Percentiles rank a stretch among this genome's conserved stretches.
Evolutionary conservation across 805 yeast species (phyloP).

Genomic region (Metschnikowia rubicola): DNA sequence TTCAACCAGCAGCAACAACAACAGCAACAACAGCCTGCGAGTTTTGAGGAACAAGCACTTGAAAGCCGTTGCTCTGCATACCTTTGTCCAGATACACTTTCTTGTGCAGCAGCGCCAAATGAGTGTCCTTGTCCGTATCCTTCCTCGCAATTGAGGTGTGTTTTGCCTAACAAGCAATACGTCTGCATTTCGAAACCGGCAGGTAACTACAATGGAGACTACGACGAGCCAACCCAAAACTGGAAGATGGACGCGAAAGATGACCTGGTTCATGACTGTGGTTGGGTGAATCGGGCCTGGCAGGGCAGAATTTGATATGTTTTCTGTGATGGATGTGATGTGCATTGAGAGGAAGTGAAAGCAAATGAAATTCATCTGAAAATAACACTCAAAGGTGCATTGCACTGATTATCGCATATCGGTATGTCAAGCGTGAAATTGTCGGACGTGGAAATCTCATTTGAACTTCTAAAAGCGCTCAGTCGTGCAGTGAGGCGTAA

Average conservation of each 20-base stretch:
- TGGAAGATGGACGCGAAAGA: conserved; percentile 49
- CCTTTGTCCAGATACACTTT: conserved; percentile 78
- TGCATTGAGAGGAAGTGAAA: too few species aligned
- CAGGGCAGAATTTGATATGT: conserved; percentile 1
- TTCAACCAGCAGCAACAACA: conserved; percentile 18
- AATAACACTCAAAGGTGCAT: too few species aligned
- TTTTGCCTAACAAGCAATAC: conserved; percentile 63
- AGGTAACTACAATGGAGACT: conserved; percentile 28
- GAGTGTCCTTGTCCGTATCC: conserved; percentile 94
- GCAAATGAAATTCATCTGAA: too few species aligned
- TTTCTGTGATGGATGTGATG: too few species aligned
- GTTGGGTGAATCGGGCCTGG: conserved; percentile 60
- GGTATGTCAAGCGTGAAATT: too few species aligned
- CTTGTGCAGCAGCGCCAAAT: conserved; percentile 64
- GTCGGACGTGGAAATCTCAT: too few species aligned
- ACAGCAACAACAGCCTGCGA: conserved; percentile 9
- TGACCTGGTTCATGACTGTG: conserved; percentile 66
- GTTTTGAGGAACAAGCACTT: conserved; percentile 37
- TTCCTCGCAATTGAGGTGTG: conserved; percentile 77
- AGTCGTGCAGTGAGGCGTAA: too few species aligned
- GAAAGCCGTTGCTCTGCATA: conserved; percentile 55
- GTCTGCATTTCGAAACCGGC: conserved; percentile 86
- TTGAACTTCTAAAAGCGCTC: too few species aligned
- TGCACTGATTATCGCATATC: too few species aligned
- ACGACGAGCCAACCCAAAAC: conserved; percentile 41